phyloP scores from a whole-genome alignment of 2,329 filamentous ascomycete genomes.

The Mollisiaceae sp. region DNA sequence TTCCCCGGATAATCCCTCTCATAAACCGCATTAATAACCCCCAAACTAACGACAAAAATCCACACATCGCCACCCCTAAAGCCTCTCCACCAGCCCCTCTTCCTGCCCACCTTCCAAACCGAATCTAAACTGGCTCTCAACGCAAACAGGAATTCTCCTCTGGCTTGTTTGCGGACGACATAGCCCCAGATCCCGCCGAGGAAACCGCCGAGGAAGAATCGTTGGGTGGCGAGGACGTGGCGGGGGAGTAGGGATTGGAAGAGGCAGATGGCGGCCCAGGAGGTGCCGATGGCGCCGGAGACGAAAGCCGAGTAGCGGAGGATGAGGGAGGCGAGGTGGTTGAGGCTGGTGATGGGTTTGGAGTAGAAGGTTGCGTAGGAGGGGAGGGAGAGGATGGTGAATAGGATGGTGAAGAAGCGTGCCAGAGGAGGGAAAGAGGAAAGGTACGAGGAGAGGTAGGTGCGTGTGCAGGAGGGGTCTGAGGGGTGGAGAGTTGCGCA shows the following conservation, averaged over 20 bases:
- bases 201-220: slow-evolving; percentile 90
- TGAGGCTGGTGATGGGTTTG: slow-evolving; percentile 70
- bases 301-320: slow-evolving; percentile 78
- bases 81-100: slow-evolving; percentile 85
- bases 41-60: slow-evolving; percentile 80
- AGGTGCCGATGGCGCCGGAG: slow-evolving; percentile 81
- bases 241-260: slow-evolving; percentile 82
- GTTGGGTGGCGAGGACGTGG: slow-evolving; percentile 75
- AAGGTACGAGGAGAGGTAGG: slow-evolving; percentile 87
- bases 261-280: slow-evolving; percentile 89
- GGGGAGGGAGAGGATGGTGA: slow-evolving; percentile 69
- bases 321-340: slow-evolving; percentile 68
- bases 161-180: slow-evolving; percentile 68
- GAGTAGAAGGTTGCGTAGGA: slow-evolving; percentile 71
- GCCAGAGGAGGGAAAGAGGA: slow-evolving; percentile 79
- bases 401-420: slow-evolving; percentile 78
- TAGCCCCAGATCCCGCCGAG: slow-evolving; percentile 85
- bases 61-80: slow-evolving; percentile 83
- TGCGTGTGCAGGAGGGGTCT: slow-evolving; percentile 86
- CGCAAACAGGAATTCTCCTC: slow-evolving; percentile 78
- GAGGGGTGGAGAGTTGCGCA: slow-evolving; percentile 89
- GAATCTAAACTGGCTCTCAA: slow-evolving; percentile 80
- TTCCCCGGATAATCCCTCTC: slow-evolving; percentile 36
- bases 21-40: slow-evolving; percentile 72
- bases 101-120: slow-evolving; percentile 91